phyloP scores from a whole-genome alignment of 176 grass and related monocot genomes.

The Triticum aestivum region IWGSC_CS_RefSeq_v2.1 NC_057796.1:241303401-241303900 shows the following conservation, averaged over 20 bases:
- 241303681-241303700: too few species aligned
- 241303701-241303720: too few species aligned
- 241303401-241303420: slow-evolving; percentile 81
- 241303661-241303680: too few species aligned
- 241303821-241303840: background rate
- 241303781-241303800: background rate
- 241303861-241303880: background rate
- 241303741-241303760: too few species aligned
- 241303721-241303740: too few species aligned
- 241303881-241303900: background rate
- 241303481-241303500: slow-evolving; percentile 94
- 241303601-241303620: background rate
- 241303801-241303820: background rate
- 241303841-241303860: background rate
- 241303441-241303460: slow-evolving; percentile 49
- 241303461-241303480: slow-evolving; percentile 70
- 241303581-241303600: background rate
- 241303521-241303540: background rate
- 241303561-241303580: background rate
- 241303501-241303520: slow-evolving; percentile 26
- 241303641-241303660: background rate
- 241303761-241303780: too few species aligned
- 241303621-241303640: background rate
- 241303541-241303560: background rate
- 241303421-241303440: slow-evolving; percentile 84